Evolutionary conservation across 305 asterid species (phyloP).

Genomic region (Petunia hybrid): DNA sequence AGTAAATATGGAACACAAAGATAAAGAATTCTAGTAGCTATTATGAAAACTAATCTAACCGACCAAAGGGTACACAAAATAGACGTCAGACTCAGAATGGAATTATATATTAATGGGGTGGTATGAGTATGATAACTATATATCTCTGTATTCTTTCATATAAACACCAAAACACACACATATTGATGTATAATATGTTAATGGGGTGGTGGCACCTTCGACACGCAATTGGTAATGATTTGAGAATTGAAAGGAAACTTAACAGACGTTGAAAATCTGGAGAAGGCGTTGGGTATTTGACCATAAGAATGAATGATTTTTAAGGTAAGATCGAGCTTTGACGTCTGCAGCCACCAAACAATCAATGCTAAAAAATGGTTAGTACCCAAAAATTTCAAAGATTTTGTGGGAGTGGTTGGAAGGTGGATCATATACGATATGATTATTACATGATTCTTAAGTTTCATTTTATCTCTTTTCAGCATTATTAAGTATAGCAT

Average conservation of each 20-base stretch:
- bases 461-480: neutral
- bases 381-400: neutral
- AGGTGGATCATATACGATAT: neutral
- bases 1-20: neutral
- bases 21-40: neutral
- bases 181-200: neutral
- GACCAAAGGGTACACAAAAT: neutral
- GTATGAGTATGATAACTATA: neutral
- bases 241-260: conserved; percentile 22
- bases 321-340: neutral
- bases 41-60: neutral
- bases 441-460: conserved; percentile 20
- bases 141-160: neutral
- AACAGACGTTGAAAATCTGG: conserved; percentile 40
- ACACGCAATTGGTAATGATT: conserved; percentile 49
- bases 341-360: conserved; percentile 24
- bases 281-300: conserved; percentile 30
- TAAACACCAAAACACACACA: neutral
- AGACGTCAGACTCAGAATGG: neutral
- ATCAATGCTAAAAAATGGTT: neutral
- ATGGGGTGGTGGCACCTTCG: conserved; percentile 34
- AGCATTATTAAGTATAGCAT: no score
- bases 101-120: neutral
- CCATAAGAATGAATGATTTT: conserved; percentile 38
- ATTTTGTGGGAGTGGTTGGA: conserved; percentile 26